These are phyloP conservation scores for Pseudogymnoascus sp. DNA, from an alignment of 2,329 filamentous ascomycete species.

Conservation along the genomic window DNA sequence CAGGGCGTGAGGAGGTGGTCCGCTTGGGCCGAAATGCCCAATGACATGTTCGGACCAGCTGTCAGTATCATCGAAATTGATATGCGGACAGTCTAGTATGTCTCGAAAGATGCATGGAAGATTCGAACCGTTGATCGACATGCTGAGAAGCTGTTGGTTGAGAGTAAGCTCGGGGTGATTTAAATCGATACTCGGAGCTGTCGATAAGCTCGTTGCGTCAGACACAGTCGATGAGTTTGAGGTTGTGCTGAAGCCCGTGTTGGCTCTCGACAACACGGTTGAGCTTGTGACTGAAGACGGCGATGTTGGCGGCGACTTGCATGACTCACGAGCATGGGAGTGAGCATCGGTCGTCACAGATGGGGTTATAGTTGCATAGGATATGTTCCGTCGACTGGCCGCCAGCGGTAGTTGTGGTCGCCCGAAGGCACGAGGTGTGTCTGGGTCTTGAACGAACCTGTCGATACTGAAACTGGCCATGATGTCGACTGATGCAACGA, in stretches of 20 bases:
- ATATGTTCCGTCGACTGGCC: background rate
- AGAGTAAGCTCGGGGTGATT: background rate
- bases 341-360: background rate
- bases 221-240: background rate
- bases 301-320: background rate
- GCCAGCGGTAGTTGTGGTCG: background rate
- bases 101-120: slow-evolving; percentile 21
- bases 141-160: background rate
- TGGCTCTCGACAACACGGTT: background rate
- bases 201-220: background rate
- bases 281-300: background rate
- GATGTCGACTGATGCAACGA: background rate
- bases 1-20: slow-evolving; percentile 25
- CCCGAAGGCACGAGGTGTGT: background rate
- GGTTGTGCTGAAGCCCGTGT: background rate
- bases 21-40: slow-evolving; percentile 29
- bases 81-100: slow-evolving; percentile 1
- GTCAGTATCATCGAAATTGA: slow-evolving; percentile 38
- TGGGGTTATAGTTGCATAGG: background rate
- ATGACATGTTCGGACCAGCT: slow-evolving; percentile 32
- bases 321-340: background rate
- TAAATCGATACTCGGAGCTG: background rate
- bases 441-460: background rate
- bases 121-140: background rate
- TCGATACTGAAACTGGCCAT: background rate